A percentile compares a stretch with the other conserved stretches of the same genome.
Conservation (phyloP, 2,329 filamentous ascomycete genomes). For the Ascochyta lentis region DNA sequence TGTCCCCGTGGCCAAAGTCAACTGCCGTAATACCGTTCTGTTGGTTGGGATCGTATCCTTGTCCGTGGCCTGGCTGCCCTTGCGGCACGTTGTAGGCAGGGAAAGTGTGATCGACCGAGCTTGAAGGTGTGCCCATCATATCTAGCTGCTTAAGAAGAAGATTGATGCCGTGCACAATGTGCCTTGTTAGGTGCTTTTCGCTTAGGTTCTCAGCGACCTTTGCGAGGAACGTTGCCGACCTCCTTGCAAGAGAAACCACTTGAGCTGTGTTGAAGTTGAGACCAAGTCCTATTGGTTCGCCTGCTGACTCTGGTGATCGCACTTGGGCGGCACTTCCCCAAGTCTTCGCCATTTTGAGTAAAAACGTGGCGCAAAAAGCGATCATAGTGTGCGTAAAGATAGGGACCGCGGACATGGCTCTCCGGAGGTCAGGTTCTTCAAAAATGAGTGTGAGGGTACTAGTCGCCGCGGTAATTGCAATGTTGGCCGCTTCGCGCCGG, state of each 20-base stretch:
- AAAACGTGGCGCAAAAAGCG: slow-evolving; percentile 60
- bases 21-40: slow-evolving; percentile 7
- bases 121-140: slow-evolving; percentile 28
- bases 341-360: slow-evolving; percentile 58
- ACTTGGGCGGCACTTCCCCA: slow-evolving; percentile 48
- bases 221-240: slow-evolving; percentile 34
- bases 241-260: slow-evolving; percentile 35
- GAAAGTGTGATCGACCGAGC: slow-evolving; percentile 10
- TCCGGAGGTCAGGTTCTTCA: slow-evolving; percentile 53
- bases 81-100: slow-evolving; percentile 9
- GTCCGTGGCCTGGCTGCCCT: slow-evolving; percentile 2
- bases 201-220: slow-evolving; percentile 38
- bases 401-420: slow-evolving; percentile 55
- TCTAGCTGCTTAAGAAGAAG: slow-evolving; percentile 38
- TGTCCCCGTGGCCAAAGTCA: slow-evolving; percentile 14
- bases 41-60: slow-evolving; percentile 5
- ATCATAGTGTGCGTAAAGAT: slow-evolving; percentile 62
- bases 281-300: slow-evolving; percentile 35
- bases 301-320: slow-evolving; percentile 33
- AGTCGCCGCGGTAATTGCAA: slow-evolving; percentile 56
- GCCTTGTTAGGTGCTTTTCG: slow-evolving; percentile 39
- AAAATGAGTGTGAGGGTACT: slow-evolving; percentile 56
- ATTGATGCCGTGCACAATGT: slow-evolving; percentile 41
- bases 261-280: slow-evolving; percentile 42
- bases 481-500: slow-evolving; percentile 49